phyloP scores from a whole-genome alignment of 768 basidiomycete genomes.

The Rhizopogon vulgaris region DNA sequence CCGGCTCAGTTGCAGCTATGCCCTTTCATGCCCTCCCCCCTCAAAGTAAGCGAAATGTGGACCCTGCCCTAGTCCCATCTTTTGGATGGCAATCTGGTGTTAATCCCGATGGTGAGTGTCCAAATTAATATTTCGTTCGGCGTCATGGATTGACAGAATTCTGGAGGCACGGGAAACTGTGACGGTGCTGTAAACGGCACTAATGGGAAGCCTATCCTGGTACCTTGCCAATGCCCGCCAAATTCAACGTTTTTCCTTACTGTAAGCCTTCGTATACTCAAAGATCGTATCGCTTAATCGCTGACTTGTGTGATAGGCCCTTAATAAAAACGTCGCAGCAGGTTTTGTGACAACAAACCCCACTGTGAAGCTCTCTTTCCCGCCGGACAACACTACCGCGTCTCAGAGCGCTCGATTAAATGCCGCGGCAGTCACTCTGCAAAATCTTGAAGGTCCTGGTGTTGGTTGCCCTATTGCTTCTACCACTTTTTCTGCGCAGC shows the following conservation, averaged over 20 bases:
- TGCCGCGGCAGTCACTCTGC: conserved; percentile 59
- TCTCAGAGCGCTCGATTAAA: conserved; percentile 53
- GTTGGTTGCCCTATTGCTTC: conserved; percentile 61
- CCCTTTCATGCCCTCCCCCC: conserved; percentile 9
- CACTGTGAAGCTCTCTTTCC: conserved; percentile 51
- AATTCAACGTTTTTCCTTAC: conserved; percentile 43
- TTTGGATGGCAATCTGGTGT: conserved; percentile 51
- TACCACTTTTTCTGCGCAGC: conserved; percentile 49
- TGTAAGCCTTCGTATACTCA: conserved; percentile 22
- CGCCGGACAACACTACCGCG: conserved; percentile 46
- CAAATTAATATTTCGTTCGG: neutral
- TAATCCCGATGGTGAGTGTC: conserved; percentile 52
- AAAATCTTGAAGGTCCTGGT: conserved; percentile 66
- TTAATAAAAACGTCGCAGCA: conserved; percentile 52
- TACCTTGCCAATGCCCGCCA: conserved; percentile 65
- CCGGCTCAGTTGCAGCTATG: conserved; percentile 5
- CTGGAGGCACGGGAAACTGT: conserved; percentile 58
- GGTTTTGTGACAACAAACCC: conserved; percentile 66
- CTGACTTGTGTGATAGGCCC: conserved; percentile 19
- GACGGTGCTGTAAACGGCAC: conserved; percentile 56
- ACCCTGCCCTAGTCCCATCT: conserved; percentile 50
- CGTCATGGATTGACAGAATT: neutral
- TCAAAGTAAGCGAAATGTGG: conserved; percentile 36
- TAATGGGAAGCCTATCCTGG: conserved; percentile 48
- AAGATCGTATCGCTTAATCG: conserved; percentile 8